Evolutionary conservation across 352 stramenopile species (phyloP).

Genomic region (Globisporangium nodosum): DNA sequence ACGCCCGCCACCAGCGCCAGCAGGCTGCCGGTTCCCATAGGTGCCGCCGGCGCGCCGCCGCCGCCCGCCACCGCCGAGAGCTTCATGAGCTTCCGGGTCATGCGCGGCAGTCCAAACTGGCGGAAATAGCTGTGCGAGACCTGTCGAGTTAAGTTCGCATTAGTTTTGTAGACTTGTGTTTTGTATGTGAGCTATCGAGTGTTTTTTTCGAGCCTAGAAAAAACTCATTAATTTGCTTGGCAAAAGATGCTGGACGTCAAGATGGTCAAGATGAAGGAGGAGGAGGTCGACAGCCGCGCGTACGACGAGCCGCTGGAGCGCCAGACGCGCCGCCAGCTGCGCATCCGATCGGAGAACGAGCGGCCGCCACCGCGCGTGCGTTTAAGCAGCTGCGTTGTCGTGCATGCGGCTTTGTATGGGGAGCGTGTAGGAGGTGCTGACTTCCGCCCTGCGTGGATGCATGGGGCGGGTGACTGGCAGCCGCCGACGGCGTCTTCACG

Average conservation of each 20-base stretch:
- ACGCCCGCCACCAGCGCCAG: conserved; percentile 40
- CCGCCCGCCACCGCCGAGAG: conserved; percentile 15
- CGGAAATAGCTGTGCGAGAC: too few species aligned
- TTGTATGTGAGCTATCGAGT: background rate
- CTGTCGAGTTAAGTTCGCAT: too few species aligned
- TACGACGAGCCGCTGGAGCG: conserved; percentile 34
- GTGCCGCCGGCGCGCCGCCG: conserved; percentile 20
- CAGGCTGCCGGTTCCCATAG: conserved; percentile 24
- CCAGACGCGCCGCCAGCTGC: conserved; percentile 16
- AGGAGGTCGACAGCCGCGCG: conserved; percentile 18
- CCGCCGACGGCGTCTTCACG: background rate
- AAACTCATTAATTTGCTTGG: background rate
- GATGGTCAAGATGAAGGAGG: conserved; percentile 1
- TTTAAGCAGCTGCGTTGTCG: too few species aligned
- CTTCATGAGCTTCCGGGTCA: conserved; percentile 48
- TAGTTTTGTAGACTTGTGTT: too few species aligned
- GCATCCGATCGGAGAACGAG: conserved; percentile 12
- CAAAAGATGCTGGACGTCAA: background rate
- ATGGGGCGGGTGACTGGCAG: background rate
- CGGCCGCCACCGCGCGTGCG: too few species aligned
- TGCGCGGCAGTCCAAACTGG: conserved; percentile 1
- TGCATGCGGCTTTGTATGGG: too few species aligned
- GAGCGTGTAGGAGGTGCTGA: too few species aligned
- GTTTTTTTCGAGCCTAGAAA: background rate
- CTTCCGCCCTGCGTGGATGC: too few species aligned